Base-by-base conservation (phyloP, 1,284 basidiomycete species). In the Sphaerobolus stellatus region DNA sequence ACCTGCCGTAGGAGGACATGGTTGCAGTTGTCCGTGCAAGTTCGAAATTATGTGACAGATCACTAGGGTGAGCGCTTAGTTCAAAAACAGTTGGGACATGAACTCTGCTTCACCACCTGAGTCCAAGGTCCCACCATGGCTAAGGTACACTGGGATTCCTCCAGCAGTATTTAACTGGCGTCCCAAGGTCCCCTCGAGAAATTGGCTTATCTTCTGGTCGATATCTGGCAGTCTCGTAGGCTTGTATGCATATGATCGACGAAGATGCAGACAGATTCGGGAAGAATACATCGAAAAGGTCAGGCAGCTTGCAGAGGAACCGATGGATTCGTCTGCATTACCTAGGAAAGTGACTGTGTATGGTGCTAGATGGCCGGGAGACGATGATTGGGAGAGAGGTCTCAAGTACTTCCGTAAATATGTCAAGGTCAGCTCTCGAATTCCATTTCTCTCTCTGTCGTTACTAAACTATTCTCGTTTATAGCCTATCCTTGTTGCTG, bases 361-460 rank as follows among this genome's bases (percentile, higher is more conserved):
- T 65, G 92, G 88, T 28, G 83, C 84, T 34, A 91, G 90, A 68
- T 96, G 94, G 83, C 94, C 95, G 1, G 94, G 92, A 46, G 97
- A 99, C 70, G 93, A 96, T 65, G 94, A 98, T 66, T 84, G 86
- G 61, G 87, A 94, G 68, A 84, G 91, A 59, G 83, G 86, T 52
- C 74, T 92, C 65, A 84, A 79, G 68, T 94, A 92, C 77, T 99
- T 98, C 75, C 87, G 91, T 67, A 93, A 91, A 76, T 98, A 97
- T 72, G 84, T 98, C 77, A 97, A 97, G 88, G 94, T 96, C 63
- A 64, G 76, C 58, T 72, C 59, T 66, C 48, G 36, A n/a, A 16
- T 9, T 24, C 18, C 13, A 24, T 13, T 43, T 48, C 30, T 49
- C 8, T 45, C 36, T n/a, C 24, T 22, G 2, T 24, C 18, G n/a